phyloP scores from a whole-genome alignment of 306 rosid genomes.

The Castanea mollissima region DNA sequence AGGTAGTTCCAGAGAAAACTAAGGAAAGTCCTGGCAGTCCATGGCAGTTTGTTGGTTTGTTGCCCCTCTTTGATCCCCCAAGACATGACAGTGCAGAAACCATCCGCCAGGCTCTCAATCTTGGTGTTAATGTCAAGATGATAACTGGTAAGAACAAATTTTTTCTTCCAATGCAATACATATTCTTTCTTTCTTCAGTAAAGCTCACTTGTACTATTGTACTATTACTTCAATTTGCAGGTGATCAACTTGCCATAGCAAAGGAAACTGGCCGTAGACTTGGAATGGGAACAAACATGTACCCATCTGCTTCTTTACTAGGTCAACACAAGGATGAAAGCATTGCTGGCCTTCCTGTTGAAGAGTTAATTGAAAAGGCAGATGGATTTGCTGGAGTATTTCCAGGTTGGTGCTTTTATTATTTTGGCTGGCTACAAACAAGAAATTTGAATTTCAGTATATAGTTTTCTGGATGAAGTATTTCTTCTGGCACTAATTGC shows the following conservation, averaged over 20 bases:
- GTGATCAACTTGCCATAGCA: slow-evolving; percentile 98
- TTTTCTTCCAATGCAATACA: background rate
- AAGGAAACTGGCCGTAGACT: slow-evolving; percentile 98
- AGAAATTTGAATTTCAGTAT: background rate
- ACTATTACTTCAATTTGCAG: slow-evolving; percentile 32
- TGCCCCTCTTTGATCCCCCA: slow-evolving; percentile 95
- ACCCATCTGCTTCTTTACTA: slow-evolving; percentile 90
- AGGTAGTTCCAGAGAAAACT: slow-evolving; percentile 84
- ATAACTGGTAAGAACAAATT: slow-evolving; percentile 69
- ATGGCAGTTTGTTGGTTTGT: slow-evolving; percentile 93
- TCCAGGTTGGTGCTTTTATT: slow-evolving; percentile 59
- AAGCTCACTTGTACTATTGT: slow-evolving; percentile 15
- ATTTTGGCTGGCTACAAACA: background rate
- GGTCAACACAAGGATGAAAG: slow-evolving; percentile 88
- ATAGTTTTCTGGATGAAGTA: background rate
- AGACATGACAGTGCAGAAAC: slow-evolving; percentile 99
- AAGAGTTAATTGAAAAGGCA: slow-evolving; percentile 95
- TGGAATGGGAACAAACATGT: slow-evolving; percentile 99
- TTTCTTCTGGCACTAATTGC: slow-evolving; percentile 4
- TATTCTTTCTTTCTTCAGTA: slow-evolving; percentile 5
- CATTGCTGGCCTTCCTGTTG: slow-evolving; percentile 85
- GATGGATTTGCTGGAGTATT: slow-evolving; percentile 99
- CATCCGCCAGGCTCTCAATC: slow-evolving; percentile 89
- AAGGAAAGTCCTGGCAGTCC: slow-evolving; percentile 78
- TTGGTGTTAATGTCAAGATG: slow-evolving; percentile 99